Evolutionary conservation across 129 eudicot genomes (phyloP).

Genomic region (Solidago caesia): DNA sequence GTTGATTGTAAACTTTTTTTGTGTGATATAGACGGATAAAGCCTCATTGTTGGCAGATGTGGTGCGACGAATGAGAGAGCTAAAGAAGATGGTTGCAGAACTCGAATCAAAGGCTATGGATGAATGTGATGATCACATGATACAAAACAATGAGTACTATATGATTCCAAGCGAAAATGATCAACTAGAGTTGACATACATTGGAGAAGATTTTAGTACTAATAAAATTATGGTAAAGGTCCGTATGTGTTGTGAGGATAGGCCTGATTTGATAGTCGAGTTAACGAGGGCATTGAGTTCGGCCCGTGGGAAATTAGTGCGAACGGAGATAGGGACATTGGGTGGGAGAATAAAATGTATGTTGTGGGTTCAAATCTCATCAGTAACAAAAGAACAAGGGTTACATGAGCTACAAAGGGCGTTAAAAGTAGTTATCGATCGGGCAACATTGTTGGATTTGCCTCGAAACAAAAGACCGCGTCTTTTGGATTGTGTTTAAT

Average conservation of each 20-base stretch:
- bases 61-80: conserved; percentile 69
- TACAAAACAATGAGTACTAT: conserved; percentile 11
- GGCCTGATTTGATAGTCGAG: conserved; percentile 64
- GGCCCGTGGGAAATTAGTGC: conserved; percentile 46
- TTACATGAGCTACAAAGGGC: conserved; percentile 42
- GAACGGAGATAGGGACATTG: conserved; percentile 73
- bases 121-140: conserved; percentile 3
- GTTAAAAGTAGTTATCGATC: conserved; percentile 56
- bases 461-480: conserved; percentile 62
- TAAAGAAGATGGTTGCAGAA: conserved; percentile 53
- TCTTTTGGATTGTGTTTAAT: conserved; percentile 20
- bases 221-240: conserved; percentile 47
- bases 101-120: conserved; percentile 16
- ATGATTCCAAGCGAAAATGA: conserved; percentile 71
- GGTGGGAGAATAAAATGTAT: conserved; percentile 77
- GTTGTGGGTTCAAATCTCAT: conserved; percentile 51
- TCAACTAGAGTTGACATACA: conserved; percentile 44
- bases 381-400: conserved; percentile 39
- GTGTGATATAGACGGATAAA: conserved; percentile 66
- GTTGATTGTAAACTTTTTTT: conserved; percentile 2
- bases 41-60: conserved; percentile 86
- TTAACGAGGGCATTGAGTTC: conserved; percentile 53
- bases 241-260: conserved; percentile 65
- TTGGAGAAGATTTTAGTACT: conserved; percentile 29
- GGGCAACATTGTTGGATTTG: conserved; percentile 38